Base-by-base conservation (phyloP, 1,284 basidiomycete genomes). In the Grifola frondosa region DNA sequence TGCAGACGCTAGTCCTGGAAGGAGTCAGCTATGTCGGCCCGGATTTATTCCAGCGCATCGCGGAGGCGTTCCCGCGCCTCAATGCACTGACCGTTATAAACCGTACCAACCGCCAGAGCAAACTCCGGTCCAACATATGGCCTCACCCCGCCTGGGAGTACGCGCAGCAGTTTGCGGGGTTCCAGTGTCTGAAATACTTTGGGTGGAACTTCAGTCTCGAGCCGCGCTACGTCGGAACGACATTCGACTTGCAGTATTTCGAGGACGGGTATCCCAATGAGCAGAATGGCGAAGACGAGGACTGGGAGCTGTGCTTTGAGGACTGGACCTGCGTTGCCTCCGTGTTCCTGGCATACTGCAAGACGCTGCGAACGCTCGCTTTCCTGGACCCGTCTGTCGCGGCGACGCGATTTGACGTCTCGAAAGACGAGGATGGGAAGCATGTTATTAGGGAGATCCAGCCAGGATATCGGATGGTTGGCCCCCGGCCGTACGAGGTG, bases 121-220 rank as follows among this genome's bases (percentile, higher is more conserved):
- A 23, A 30, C n/a, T n/a, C n/a, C n/a, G n/a, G n/a, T 12, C 7
- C 12, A 32, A 30, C 21, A 9, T 21, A 12, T 52, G 50, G 50
- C 48, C 48, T 11, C 16, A 36, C 36, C 13, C 44, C 20, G 32
- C 44, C 3, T 40, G 48, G 37, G 44, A 46, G 30, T 52, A 49
- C 33, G 50, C 48, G n/a, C 30, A 8, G 4, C 19, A n/a, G 13
- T 38, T 52, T 17, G 29, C 31, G 6, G 13, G 24, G 17, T 52
- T 47, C 45, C 10, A 10, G 11, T 16, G 22, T 12, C 41, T 52
- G 13, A 19, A 20, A 16, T 38, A 45, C 37, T 49, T 49, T 34
- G 42, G 46, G 13, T 48, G 47, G 50, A 52, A 52, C 37, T 38
- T 38, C 25, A 17, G 10, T n/a, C n/a, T n/a, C n/a, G n/a, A 17